Conservation (phyloP, 164 flowering plant species). For the Pachysandra terminalis region DNA sequence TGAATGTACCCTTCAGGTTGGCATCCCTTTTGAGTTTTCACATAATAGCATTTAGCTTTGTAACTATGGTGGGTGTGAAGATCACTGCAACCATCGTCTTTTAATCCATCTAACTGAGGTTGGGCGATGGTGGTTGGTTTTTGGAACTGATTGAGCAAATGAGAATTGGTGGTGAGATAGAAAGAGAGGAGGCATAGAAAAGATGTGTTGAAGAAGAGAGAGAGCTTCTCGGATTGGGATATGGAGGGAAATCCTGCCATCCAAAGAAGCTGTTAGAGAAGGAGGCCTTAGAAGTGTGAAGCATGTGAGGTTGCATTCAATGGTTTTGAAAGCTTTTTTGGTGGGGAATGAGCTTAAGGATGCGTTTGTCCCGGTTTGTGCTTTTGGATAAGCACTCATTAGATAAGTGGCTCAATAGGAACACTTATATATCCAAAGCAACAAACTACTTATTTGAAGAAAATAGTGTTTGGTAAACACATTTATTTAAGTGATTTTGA, state of each 20-base stretch:
- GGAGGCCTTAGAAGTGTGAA: no score
- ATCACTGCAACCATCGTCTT: background rate
- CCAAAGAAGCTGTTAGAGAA: slow-evolving; percentile 3
- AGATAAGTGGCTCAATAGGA: no score
- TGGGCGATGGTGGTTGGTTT: background rate
- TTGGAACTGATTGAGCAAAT: background rate
- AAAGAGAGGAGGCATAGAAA: slow-evolving; percentile 37
- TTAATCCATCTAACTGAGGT: background rate
- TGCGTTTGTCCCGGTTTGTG: no score
- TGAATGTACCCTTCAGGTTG: no score
- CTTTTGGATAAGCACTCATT: no score
- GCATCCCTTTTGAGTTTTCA: slow-evolving; percentile 32
- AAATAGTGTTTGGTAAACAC: no score
- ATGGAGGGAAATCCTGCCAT: slow-evolving; percentile 12
- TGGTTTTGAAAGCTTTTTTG: no score
- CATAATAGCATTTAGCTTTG: slow-evolving; percentile 32
- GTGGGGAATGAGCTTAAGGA: no score
- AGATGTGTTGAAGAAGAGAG: slow-evolving; percentile 34
- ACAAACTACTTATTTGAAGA: no score
- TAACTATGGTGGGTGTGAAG: slow-evolving; percentile 24
- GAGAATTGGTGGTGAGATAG: slow-evolving; percentile 11
- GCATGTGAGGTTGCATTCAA: no score
- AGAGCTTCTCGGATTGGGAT: slow-evolving; percentile 14
- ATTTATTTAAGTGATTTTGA: no score
- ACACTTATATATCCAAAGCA: no score